Conservation (phyloP, 2,329 filamentous ascomycete genomes). For the Elsinoe ampelina region DNA sequence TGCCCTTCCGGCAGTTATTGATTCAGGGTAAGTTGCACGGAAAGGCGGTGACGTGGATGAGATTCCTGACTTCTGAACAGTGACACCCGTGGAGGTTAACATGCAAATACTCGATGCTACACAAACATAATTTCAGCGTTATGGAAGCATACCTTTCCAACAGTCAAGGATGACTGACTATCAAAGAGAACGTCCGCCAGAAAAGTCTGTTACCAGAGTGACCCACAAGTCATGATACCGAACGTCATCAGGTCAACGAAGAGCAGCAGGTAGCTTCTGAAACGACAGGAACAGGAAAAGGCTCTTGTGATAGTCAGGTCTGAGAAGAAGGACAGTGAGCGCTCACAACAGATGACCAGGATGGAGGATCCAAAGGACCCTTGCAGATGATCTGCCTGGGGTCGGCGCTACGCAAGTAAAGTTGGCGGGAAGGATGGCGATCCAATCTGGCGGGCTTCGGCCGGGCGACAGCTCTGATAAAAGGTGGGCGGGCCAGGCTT, state of each 20-base stretch:
- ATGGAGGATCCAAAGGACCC: not conserved
- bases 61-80: not conserved
- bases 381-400: slow-evolving; percentile 2
- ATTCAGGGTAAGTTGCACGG: not conserved
- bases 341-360: not conserved
- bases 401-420: not conserved
- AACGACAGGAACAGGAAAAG: not conserved
- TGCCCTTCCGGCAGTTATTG: slow-evolving; percentile 1
- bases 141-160: not conserved
- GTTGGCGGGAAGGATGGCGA: not conserved
- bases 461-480: no score
- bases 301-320: not conserved
- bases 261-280: not conserved
- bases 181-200: not conserved
- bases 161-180: no score
- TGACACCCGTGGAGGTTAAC: slow-evolving; percentile 1
- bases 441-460: not conserved
- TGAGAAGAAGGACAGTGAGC: not conserved
- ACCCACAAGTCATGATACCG: not conserved
- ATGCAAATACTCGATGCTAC: not conserved
- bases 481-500: not conserved
- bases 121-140: not conserved
- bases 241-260: not conserved
- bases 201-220: not conserved
- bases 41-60: not conserved